Base-by-base conservation (phyloP, 495 filamentous ascomycete genomes). In the Talaromyces thailandensis region DNA sequence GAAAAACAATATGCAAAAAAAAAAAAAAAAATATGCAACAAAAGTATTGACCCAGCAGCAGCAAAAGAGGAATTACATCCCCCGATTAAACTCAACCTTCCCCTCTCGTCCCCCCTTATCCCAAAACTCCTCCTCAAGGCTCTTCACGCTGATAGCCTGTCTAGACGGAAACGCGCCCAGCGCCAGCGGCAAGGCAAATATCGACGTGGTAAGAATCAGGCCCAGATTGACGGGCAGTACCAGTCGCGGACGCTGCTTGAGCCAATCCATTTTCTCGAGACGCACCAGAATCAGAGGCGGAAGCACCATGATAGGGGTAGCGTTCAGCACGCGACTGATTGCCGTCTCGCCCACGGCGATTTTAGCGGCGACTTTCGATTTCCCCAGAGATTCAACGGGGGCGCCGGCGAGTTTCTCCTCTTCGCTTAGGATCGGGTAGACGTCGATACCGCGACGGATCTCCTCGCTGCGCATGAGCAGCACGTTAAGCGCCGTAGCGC, bases 391-490 rank as follows among this genome's bases (percentile, higher is more conserved):
- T 56, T 81, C 70, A 2, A 88, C 75, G 14, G 86, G 84, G 56
- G 78, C 78, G 60, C 84, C 84, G 16, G 37, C 86, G 79, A 68
- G 78, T 51, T 69, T 67, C 68, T 82, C 85, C 58, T 85, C 79
- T 2, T 80, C 82, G 24, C 81, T 83, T 1, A 88, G 80, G 24
- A 87, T 84, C 0, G 91, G 92, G 77, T 86, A 97, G n/a, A 98
- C 87, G 74, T 98, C 93, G 70, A 98, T 98, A 12, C 94, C 94
- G 53, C 80, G 84, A 68, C 91, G 80, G 64, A 98, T 96, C 76
- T 98, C 94, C 73, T 96, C 93, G 57, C 91, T 89, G 66, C 94
- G 89, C 94, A 98, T 98, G 62, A 98, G 81, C 78, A 96, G 93
- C 32, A 97, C 95, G 72, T 98, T 98, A 50, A 98, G 80, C 1